Evolutionary conservation across 2,329 filamentous ascomycete species (phyloP), one percentile per base, ranked within the genome.

Genomic region (Scopulariopsis brevicaulis): DNA sequence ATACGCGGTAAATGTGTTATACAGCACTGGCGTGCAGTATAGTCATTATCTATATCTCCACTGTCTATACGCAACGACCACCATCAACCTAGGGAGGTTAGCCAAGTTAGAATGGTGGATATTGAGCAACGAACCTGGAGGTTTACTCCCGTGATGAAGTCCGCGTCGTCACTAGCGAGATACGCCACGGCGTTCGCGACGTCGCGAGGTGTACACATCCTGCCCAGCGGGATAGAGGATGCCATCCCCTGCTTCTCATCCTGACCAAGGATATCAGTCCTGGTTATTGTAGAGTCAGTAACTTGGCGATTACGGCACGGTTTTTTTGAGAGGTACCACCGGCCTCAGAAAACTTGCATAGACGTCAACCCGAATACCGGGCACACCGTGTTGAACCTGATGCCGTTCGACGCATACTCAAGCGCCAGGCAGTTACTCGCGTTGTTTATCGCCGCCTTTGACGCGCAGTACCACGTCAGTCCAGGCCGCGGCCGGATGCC

Each of bases 121-220:
- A 64, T 62, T n/a, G 65, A 67, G 4, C 68, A 65, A 46, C 69
- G 67, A 7, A 68, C 66, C 57, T 87, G 81, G 61, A 90, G 73
- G 61, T 87, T 85, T n/a, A 85, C 77, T 0, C 87, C 87, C 0
- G 86, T 89, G 61, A 91, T 81, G 64, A 90, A 90, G 3, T 74
- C 77, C 0, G 83, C 84, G 65, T 90, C 87, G 32, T 89, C 84
- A 60, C 84, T 87, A 1, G 84, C 85, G 53, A 91, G 68, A 66
- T 86, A 91, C 20, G 85, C 76, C 61, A 82, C 84, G 28, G 85
- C 85, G 64, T 89, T 88, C 2, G 84, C 86, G 40, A 91, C 79
- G 67, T 91, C 87, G 11, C 76, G 73, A 1, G 82, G 78, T n/a
- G 77, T 78, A 1, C 79, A 79, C 3, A 76, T 73, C 15, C 82